Conservation (phyloP, 106 monocot species). For the Narthecium ossifragum region DNA sequence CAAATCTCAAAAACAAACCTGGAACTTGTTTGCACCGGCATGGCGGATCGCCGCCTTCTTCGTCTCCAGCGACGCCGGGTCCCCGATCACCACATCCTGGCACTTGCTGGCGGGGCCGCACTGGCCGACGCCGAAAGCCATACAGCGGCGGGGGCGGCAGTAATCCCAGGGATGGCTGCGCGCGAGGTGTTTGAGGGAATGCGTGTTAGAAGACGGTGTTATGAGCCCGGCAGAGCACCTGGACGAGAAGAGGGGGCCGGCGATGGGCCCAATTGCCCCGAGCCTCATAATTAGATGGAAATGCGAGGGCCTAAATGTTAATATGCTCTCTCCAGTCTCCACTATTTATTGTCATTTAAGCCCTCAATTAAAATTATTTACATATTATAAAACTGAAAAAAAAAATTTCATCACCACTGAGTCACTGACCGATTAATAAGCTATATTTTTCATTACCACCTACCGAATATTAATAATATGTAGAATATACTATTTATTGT, state of each 20-base stretch:
- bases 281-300: not conserved
- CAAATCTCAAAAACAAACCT: constrained; percentile 15
- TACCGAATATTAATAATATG: no score
- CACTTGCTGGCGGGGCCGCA: not conserved
- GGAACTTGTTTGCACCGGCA: constrained; percentile 48
- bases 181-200: constrained; percentile 2
- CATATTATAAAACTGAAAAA: no score
- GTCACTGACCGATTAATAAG: no score
- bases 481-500: not conserved
- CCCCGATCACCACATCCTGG: constrained; percentile 16
- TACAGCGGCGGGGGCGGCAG: not conserved
- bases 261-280: not conserved
- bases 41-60: constrained; percentile 51
- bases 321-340: not conserved
- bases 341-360: not conserved
- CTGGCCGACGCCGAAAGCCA: not conserved
- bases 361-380: no score
- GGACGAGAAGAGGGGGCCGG: not conserved
- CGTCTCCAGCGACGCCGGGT: constrained; percentile 30
- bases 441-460: no score
- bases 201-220: constrained; percentile 3
- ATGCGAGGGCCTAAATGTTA: not conserved
- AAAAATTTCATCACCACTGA: no score
- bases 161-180: not conserved
- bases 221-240: no score